Evolutionary conservation across 306 rosid species (phyloP), one percentile per base, ranked within the genome.

Genomic region (Vachellia pachyceras): DNA sequence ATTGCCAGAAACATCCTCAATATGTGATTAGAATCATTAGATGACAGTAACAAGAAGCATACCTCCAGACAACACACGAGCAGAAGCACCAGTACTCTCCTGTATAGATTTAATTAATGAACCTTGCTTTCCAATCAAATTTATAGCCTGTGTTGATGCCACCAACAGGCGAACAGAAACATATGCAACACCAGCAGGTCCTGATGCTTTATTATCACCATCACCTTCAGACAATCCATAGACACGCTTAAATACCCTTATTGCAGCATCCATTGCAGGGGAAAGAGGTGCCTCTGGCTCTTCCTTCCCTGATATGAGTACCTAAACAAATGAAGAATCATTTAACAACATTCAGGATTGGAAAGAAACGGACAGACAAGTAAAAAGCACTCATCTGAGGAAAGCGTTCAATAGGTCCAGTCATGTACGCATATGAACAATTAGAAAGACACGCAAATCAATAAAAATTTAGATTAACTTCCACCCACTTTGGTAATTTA

Each of bases 81-180:
- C 89, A 78, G 94, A 80, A 79, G 97, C 91, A 36, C 90, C 90
- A 0, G 98, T 89, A 46, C 69, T 85, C 89, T 93, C 99, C 87
- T 92, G 99, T 80, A 96, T 96, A 47, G 98, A 89, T 82, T 96
- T 96, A 77, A 96, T 96, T 72, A 92, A 78, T 0, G 97, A 92
- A 29, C 99, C 99, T 81, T 96, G 99, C 80, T 96, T 96, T 84
- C 99, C 99, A 66, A 96, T 96, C 78, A 96, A 80, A 88, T 90
- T 96, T 82, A 96, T 94, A 29, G 99, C 99, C 80, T 96, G 99
- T 4, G 99, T 96, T 18, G 99, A 90, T 77, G 98, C 97, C 77
- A 94, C 98, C 82, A 96, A 79, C 77, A 96, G 78, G 55, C 98
- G 92, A 52, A 93, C 67, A 5, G 99, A 92, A 87, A 89, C 89